Base-by-base conservation (phyloP, 768 basidiomycete genomes). In the Cyclocybe cylindracea region DNA sequence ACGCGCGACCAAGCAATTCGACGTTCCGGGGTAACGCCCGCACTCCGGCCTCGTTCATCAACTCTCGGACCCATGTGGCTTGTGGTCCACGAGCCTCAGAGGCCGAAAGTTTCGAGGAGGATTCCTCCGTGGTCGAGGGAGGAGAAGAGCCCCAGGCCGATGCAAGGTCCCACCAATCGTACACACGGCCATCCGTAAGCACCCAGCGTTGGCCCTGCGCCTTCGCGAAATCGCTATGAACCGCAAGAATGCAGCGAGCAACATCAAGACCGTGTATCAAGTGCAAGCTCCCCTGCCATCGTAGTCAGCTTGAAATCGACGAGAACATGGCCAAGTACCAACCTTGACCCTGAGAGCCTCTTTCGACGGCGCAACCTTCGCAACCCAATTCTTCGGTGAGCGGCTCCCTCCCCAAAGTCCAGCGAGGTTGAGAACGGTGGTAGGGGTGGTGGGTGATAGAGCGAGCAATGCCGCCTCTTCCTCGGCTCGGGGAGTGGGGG, bases 91-190 rank as follows among this genome's bases (percentile, higher is more conserved):
- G 50, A 8, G 63, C 61, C 34, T 61, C 55, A 5, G 46, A 33
- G 24, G 32, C 5, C 11, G 38, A 43, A 38, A 14, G 14, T n/a
- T 10, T 36, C n/a, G 14, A 24, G 37, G 16, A 5, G 6, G 31
- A 14, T 19, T 43, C 41, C 38, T 6, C 18, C 41, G 14, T 16
- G 6, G 18, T 43, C 41, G 18, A 18, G 14, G 39, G 29, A 41
- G 46, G 52, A 37, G 39, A 37, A 10, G 65, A 51, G 1, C 77
- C 80, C 83, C 83, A 85, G 3, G 79, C 76, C 5, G 77, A 76
- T 1, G 78, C 80, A 4, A 85, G 69, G 57, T 85, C 82, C 83
- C 83, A 86, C 84, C 84, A 86, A 62, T 87, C 85, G 59, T 85
- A 83, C 36, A 83, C 75, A 6, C 80, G 74, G 14, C 70, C 70